Evolutionary conservation across 106 monocot species (phyloP), one percentile per base, ranked within the genome.

Genomic region (Chionographis japonica): DNA sequence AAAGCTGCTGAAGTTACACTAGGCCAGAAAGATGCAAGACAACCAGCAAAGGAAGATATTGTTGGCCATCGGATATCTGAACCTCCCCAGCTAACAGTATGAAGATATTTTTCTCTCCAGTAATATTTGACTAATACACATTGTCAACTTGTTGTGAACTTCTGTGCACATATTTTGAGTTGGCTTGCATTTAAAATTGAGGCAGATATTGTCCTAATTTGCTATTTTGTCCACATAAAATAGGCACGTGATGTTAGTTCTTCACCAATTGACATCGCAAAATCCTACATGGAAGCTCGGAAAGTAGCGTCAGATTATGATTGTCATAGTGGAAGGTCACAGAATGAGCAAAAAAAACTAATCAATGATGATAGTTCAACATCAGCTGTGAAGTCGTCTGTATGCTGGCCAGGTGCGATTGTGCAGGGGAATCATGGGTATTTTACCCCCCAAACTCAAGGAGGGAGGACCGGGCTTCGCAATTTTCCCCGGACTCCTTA

Each of bases 231-330:
- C 7, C 60, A 8, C 60, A 43, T 66, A 18, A 60, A 6, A 17
- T 70, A 84, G 84, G 68, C 38, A 61, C 56, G 64, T 61, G 73
- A 77, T 41, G 77, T 16, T 79, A 70, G 70, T 60, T 62, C 56
- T 55, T 83, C 87, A 41, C 87, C 87, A 52, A 50, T 77, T 60
- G 83, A 83, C 70, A 72, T 87, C 80, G 83, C 87, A 51, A 83
- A 80, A 75, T 80, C 83, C 58, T 87, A 76, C 63, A 80, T 87
- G 83, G 60, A 57, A 70, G 35, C 65, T 6, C 72, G 37, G 11
- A 61, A 53, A 62, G 62, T 67, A 6, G 20, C 69, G 58, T 72
- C 61, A 60, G 65, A 50, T n/a, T 50, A 50, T 49, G 50, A 61
- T 20, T 39, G 54, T 65, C 72, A 63, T 18, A 53, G 15, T 69